phyloP scores from a whole-genome alignment of 2,329 filamentous ascomycete genomes.

The Alternaria solani region DNA sequence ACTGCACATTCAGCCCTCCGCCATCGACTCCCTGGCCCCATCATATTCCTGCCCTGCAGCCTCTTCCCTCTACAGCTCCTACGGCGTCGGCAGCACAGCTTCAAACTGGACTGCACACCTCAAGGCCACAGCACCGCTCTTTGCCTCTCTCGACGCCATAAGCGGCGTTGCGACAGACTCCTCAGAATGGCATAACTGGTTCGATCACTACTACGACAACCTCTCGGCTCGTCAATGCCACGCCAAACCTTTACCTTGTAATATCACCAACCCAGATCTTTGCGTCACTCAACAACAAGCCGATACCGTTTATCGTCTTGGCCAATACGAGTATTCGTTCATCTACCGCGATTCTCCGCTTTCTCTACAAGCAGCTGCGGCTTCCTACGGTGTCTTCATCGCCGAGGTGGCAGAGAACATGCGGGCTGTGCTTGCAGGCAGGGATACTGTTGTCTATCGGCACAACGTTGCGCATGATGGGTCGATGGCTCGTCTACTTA shows the following conservation, averaged over 20 bases:
- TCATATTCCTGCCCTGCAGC: slow-evolving; percentile 71
- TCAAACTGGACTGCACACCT: slow-evolving; percentile 71
- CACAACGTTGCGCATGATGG: slow-evolving; percentile 87
- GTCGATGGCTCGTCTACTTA: slow-evolving; percentile 70
- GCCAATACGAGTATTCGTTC: slow-evolving; percentile 82
- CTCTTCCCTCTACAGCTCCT: slow-evolving; percentile 53
- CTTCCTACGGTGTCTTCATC: slow-evolving; percentile 75
- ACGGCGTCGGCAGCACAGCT: slow-evolving; percentile 55
- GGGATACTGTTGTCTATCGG: slow-evolving; percentile 61
- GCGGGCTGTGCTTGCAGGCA: slow-evolving; percentile 51
- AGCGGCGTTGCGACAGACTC: slow-evolving; percentile 68
- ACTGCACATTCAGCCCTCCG: slow-evolving; percentile 59
- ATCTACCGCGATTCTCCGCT: slow-evolving; percentile 73
- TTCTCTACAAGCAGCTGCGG: slow-evolving; percentile 68
- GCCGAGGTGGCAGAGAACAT: slow-evolving; percentile 75
- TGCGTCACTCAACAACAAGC: slow-evolving; percentile 72
- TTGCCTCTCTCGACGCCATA: slow-evolving; percentile 68
- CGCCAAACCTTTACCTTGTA: slow-evolving; percentile 74
- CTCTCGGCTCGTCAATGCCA: slow-evolving; percentile 82
- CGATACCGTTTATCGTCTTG: slow-evolving; percentile 76
- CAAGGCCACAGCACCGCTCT: slow-evolving; percentile 63
- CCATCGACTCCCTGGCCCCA: slow-evolving; percentile 77
- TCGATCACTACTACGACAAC: slow-evolving; percentile 88
- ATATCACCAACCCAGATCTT: slow-evolving; percentile 56
- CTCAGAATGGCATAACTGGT: slow-evolving; percentile 71